Conservation (phyloP, 2,329 filamentous ascomycete species). For the Paraphoma chrysanthemicola region DNA sequence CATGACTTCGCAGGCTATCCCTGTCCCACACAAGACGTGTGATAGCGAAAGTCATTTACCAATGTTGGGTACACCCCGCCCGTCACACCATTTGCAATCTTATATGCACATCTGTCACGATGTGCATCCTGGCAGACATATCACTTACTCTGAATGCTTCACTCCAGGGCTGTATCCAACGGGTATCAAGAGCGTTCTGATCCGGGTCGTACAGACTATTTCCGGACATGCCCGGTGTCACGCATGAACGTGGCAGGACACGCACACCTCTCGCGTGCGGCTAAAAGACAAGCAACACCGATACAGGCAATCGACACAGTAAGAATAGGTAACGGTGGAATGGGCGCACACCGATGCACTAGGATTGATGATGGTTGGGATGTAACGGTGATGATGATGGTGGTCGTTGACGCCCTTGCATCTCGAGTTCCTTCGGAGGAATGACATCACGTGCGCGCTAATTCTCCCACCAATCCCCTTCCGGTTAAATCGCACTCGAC, state of each 20-base stretch:
- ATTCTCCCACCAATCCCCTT: constrained; percentile 19
- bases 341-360: constrained; percentile 3
- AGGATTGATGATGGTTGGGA: constrained; percentile 4
- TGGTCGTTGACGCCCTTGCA: constrained; percentile 8
- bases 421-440: background rate
- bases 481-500: constrained; percentile 14
- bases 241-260: constrained; percentile 10
- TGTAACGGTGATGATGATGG: constrained; percentile 13
- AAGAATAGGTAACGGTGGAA: constrained; percentile 2
- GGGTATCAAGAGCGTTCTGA: constrained; percentile 30
- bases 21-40: background rate
- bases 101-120: no score
- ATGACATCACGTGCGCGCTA: constrained; percentile 22
- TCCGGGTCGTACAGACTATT: constrained; percentile 39
- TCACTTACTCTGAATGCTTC: constrained; percentile 41
- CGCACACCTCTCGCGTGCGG: constrained; percentile 14
- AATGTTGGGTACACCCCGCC: background rate
- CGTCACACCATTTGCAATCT: background rate
- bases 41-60: background rate
- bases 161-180: constrained; percentile 39
- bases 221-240: constrained; percentile 30
- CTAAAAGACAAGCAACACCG: background rate
- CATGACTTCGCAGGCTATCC: background rate
- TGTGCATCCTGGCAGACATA: no score
- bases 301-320: constrained; percentile 2